phyloP scores from a whole-genome alignment of 495 filamentous ascomycete genomes.

The Stereocaulon alpinum region DNA sequence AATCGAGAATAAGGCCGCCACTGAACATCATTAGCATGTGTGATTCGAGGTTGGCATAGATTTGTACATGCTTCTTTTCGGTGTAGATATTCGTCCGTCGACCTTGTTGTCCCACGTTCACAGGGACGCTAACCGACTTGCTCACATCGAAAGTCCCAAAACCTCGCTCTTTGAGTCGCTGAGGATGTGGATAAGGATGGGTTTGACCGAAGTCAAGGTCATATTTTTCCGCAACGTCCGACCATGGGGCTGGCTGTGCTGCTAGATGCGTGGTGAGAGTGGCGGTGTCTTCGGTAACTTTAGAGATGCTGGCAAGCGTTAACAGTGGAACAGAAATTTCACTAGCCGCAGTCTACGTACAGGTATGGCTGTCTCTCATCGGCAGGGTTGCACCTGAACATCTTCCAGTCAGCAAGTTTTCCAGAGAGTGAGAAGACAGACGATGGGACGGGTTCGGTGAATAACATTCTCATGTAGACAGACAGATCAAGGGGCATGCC shows the following conservation, averaged over 20 bases:
- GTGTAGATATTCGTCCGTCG: slow-evolving; percentile 20
- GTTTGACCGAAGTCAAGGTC: slow-evolving; percentile 28
- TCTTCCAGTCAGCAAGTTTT: background rate
- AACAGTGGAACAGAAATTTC: background rate
- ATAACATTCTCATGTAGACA: too few relatives aligned
- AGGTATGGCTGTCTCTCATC: slow-evolving; percentile 26
- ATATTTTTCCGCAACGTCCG: slow-evolving; percentile 27
- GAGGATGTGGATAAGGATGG: slow-evolving; percentile 3
- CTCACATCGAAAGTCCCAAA: slow-evolving; percentile 10
- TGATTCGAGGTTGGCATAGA: background rate
- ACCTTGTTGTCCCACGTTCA: slow-evolving; percentile 15
- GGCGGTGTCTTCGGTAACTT: slow-evolving; percentile 21
- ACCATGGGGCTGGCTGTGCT: slow-evolving; percentile 23
- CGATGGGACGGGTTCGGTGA: background rate
- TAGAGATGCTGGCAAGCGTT: slow-evolving; percentile 19
- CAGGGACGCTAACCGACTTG: slow-evolving; percentile 17
- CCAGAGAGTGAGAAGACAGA: background rate
- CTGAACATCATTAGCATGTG: background rate
- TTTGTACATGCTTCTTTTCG: slow-evolving; percentile 8
- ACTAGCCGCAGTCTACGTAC: slow-evolving; percentile 16
- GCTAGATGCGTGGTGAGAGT: slow-evolving; percentile 21
- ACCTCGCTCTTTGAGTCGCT: slow-evolving; percentile 8
- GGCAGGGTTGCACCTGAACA: slow-evolving; percentile 21
- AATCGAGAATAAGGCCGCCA: slow-evolving; percentile 24
- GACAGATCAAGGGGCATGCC: too few relatives aligned